These are phyloP conservation scores for Geotrichum reessii DNA, from an alignment of 1,139 yeast species.

Conservation along the genomic window DNA sequence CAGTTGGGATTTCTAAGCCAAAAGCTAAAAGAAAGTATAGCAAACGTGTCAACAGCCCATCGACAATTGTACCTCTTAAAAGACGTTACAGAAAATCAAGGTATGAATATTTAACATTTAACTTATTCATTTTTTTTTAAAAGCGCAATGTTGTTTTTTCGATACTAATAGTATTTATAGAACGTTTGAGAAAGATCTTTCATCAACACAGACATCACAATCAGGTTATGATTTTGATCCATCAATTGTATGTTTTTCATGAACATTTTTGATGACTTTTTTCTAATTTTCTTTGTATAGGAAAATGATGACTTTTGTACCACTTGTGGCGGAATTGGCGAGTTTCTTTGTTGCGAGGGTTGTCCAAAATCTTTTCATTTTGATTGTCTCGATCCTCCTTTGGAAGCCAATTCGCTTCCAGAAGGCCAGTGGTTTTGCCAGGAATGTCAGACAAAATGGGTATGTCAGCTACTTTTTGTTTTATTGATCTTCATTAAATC, in stretches of 20 bases:
- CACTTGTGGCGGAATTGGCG: conserved; percentile 82
- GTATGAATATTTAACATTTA: not conserved
- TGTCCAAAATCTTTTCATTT: conserved; percentile 93
- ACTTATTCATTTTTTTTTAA: not conserved
- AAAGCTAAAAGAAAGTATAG: not conserved
- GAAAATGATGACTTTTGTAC: conserved; percentile 81
- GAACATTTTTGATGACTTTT: not conserved
- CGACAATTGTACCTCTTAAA: not conserved
- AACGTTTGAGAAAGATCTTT: not conserved
- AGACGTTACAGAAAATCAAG: not conserved
- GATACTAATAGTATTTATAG: not conserved
- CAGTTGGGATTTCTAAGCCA: not conserved
- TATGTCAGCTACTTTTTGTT: conserved; percentile 9
- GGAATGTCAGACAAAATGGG: conserved; percentile 47
- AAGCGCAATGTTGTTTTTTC: not conserved
- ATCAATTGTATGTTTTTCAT: not conserved
- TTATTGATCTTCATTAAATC: not conserved
- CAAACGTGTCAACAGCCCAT: not conserved
- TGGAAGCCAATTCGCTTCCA: conserved; percentile 66
- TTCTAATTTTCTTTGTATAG: conserved; percentile 6
- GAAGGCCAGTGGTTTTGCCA: conserved; percentile 88
- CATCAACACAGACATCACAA: not conserved
- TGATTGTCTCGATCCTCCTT: conserved; percentile 85
- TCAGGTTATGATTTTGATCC: not conserved
- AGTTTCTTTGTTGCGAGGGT: conserved; percentile 86